Evolutionary conservation across 495 filamentous ascomycete genomes (phyloP).

Genomic region (Apiosordaria backusii): DNA sequence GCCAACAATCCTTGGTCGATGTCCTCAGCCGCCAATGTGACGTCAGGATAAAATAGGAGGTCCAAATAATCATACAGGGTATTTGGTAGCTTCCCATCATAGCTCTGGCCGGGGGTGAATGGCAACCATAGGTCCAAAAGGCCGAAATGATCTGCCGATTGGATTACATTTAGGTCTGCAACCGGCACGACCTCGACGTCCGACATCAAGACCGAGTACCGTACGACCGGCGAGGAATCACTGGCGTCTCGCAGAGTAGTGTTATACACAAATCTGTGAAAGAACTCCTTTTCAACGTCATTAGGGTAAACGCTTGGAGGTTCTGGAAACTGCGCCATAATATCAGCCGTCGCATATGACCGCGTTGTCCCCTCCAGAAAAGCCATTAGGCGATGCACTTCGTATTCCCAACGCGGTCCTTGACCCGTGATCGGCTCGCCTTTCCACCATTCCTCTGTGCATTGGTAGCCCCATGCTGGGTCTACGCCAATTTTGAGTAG

Average conservation of each 20-base stretch:
- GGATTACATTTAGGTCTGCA: neutral
- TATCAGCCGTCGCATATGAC: conserved; percentile 74
- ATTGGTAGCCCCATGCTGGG: conserved; percentile 59
- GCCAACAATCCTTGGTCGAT: conserved; percentile 45
- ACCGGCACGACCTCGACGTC: conserved; percentile 12
- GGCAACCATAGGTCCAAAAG: conserved; percentile 34
- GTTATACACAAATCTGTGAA: neutral
- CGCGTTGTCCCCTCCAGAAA: conserved; percentile 77
- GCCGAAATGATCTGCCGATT: conserved; percentile 33
- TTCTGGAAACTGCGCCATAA: conserved; percentile 18
- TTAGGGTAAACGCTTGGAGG: neutral
- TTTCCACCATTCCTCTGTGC: conserved; percentile 80
- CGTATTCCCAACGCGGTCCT: conserved; percentile 54
- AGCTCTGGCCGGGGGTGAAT: neutral
- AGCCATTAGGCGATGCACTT: conserved; percentile 77
- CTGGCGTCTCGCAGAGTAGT: neutral
- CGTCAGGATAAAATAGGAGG: conserved; percentile 56
- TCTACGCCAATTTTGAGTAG: conserved; percentile 54
- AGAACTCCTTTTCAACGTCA: conserved; percentile 32
- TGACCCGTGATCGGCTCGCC: conserved; percentile 60
- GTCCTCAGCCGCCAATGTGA: conserved; percentile 25
- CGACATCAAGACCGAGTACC: conserved; percentile 9
- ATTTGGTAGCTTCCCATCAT: conserved; percentile 25
- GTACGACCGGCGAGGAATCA: neutral
- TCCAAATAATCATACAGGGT: conserved; percentile 76